Base-by-base conservation (phyloP, 371 early-diverging fungal species). In the Parasitella parasitica region DNA sequence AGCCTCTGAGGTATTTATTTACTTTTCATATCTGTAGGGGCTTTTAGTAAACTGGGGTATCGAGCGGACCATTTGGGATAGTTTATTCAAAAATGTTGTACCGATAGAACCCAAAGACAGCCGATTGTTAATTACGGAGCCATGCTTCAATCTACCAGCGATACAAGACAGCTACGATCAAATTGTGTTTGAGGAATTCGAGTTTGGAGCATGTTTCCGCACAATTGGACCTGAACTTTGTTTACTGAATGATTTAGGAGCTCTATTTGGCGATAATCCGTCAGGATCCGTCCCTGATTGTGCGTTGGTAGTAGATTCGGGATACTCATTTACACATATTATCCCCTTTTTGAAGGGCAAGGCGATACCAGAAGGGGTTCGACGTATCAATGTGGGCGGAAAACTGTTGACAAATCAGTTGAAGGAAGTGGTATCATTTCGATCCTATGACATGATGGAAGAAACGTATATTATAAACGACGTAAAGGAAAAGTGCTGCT, bases 361-460 rank as follows among this genome's bases (percentile, higher is more conserved):
- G 39, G 83, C 88, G 0, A 64, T 89, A 18, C 48, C 80, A 22
- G 69, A 80, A 51, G 87, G 82, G 24, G 78, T 89, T 32, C 52
- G 73, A 49, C 84, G 94, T 27, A 83, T 94, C 41, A 89, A 93
- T 58, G 88, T 94, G 3, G 95, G 94, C 27, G 95, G 95, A 2
- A 91, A 91, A 55, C 70, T 93, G 37, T 68, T 94, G 64, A 94
- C 95, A 3, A 94, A 91, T 67, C 90, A 91, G 54, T 72, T 94
- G n/a, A 94, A 94, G 67, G 95, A 94, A 63, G 82, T 86, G 12
- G 88, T 94, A 9, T 94, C 95, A 7, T 94, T 94, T 67, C 75
- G 89, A 49, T 81, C 89, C 52, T 94, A 90, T 84, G 90, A 94
- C 65, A 94, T 94, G 95, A 93, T 93, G 94, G 94, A 94, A 63